Percentiles rank a stretch among this genome's conserved stretches.
Evolutionary conservation across 1,139 yeast genomes (phyloP).

Genomic region (Magnusiomyces fungicola): DNA sequence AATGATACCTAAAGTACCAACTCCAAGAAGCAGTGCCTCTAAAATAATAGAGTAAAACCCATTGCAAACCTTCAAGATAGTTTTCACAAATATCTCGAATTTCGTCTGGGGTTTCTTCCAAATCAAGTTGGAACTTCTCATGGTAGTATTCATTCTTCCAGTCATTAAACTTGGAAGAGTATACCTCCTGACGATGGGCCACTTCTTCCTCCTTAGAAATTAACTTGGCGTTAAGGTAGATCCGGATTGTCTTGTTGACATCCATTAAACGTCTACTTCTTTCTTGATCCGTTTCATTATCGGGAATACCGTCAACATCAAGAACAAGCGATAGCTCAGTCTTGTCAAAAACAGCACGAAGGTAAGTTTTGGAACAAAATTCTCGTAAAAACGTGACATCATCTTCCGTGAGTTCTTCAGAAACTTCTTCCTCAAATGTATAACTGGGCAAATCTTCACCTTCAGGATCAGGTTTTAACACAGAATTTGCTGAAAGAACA

Average conservation of each 20-base stretch:
- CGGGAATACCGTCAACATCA: conserved; percentile 64
- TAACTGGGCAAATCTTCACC: conserved; percentile 12
- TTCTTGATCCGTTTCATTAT: conserved; percentile 59
- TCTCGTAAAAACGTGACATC: conserved; percentile 27
- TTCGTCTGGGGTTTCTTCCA: conserved; percentile 38
- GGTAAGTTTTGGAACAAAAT: conserved; percentile 23
- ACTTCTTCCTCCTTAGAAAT: conserved; percentile 33
- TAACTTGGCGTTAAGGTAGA: conserved; percentile 1
- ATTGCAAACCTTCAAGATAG: conserved; percentile 88
- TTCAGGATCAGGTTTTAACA: conserved; percentile 16
- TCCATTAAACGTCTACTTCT: conserved; percentile 28
- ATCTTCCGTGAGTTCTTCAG: conserved; percentile 16
- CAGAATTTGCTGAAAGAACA: conserved; percentile 21
- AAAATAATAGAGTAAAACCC: conserved; percentile 89
- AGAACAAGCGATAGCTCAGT: conserved; percentile 28
- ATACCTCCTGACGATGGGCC: conserved; percentile 50
- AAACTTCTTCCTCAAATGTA: conserved; percentile 12
- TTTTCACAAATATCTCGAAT: conserved; percentile 62
- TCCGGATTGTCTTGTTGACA: conserved; percentile 16
- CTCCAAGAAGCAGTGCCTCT: conserved; percentile 92
- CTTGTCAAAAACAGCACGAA: conserved; percentile 22
- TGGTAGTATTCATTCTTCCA: conserved; percentile 85
- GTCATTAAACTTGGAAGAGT: conserved; percentile 60
- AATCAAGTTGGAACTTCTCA: conserved; percentile 63
- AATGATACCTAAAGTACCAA: conserved; percentile 85